These are phyloP conservation scores for Phytophthora pini DNA, from an alignment of 352 stramenopile genomes.

Conservation along the genomic window DNA sequence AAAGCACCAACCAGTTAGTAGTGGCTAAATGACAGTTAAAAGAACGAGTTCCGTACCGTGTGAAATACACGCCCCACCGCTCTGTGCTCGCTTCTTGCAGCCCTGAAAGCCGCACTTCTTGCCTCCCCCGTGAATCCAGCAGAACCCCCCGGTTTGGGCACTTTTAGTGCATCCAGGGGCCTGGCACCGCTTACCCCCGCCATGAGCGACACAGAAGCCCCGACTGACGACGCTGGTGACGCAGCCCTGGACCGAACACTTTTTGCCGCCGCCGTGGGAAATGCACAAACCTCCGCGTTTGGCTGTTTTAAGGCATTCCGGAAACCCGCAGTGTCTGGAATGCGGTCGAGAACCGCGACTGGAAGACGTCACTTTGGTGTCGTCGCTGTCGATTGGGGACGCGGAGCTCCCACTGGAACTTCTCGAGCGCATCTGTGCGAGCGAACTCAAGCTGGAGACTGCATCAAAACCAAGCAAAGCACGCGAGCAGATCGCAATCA, in stretches of 20 bases:
- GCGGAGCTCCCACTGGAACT: constrained; percentile 15
- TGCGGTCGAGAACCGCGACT: constrained; percentile 2
- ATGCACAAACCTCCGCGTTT: constrained; percentile 65
- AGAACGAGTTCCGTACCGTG: constrained; percentile 30
- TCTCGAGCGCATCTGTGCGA: constrained; percentile 21
- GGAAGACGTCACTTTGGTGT: constrained; percentile 2
- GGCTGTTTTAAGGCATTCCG: constrained; percentile 55
- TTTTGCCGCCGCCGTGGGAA: constrained; percentile 61
- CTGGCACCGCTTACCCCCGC: constrained; percentile 62
- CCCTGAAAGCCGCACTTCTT: constrained; percentile 60
- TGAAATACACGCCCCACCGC: constrained; percentile 59
- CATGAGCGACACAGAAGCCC: constrained; percentile 67
- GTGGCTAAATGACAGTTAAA: neutral
- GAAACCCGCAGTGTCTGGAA: constrained; percentile 48
- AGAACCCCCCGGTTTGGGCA: constrained; percentile 51
- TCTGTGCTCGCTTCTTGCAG: constrained; percentile 63
- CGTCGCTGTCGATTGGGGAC: constrained; percentile 12
- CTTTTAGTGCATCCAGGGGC: constrained; percentile 38
- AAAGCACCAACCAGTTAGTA: constrained; percentile 9
- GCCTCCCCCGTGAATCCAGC: constrained; percentile 63
- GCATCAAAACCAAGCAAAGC: constrained; percentile 10
- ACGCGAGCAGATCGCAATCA: constrained; percentile 16
- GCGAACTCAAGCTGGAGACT: constrained; percentile 27
- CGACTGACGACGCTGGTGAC: constrained; percentile 63
- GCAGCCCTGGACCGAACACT: constrained; percentile 56